Evolutionary conservation across 202 grass and related monocot genomes (phyloP).

Genomic region (Elaeis oleifera): DNA sequence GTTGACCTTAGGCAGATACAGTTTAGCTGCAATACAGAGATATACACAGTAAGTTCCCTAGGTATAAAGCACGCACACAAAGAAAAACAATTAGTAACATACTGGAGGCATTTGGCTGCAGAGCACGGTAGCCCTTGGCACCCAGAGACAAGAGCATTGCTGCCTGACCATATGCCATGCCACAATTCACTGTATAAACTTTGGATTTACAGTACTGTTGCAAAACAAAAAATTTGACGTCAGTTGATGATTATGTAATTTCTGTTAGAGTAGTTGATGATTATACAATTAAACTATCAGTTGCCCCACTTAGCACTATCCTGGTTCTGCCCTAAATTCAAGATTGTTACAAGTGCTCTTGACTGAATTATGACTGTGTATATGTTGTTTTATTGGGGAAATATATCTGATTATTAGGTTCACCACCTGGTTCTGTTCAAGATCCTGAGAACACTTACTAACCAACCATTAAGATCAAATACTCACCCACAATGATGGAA

Average conservation of each 20-base stretch:
- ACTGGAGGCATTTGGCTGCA: slow-evolving; percentile 75
- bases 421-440: too few relatives aligned
- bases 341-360: too few relatives aligned
- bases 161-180: slow-evolving; percentile 82
- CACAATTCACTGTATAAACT: slow-evolving; percentile 83
- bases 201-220: slow-evolving; percentile 62
- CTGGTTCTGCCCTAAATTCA: too few relatives aligned
- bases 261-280: too few relatives aligned
- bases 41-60: background rate
- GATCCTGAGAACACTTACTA: too few relatives aligned
- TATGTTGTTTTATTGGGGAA: too few relatives aligned
- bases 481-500: too few relatives aligned
- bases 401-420: too few relatives aligned
- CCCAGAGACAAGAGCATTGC: slow-evolving; percentile 85
- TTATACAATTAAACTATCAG: too few relatives aligned
- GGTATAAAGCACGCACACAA: background rate
- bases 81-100: slow-evolving; percentile 21
- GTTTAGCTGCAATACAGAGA: slow-evolving; percentile 56
- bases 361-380: too few relatives aligned
- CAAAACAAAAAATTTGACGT: slow-evolving; percentile 13
- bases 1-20: slow-evolving; percentile 70
- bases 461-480: too few relatives aligned
- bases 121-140: slow-evolving; percentile 58
- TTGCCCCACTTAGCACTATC: too few relatives aligned
- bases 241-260: background rate